Percentiles rank a stretch among this genome's conserved stretches.
Evolutionary conservation across 768 basidiomycete species (phyloP).

Genomic region (Boletellus ananiceps): DNA sequence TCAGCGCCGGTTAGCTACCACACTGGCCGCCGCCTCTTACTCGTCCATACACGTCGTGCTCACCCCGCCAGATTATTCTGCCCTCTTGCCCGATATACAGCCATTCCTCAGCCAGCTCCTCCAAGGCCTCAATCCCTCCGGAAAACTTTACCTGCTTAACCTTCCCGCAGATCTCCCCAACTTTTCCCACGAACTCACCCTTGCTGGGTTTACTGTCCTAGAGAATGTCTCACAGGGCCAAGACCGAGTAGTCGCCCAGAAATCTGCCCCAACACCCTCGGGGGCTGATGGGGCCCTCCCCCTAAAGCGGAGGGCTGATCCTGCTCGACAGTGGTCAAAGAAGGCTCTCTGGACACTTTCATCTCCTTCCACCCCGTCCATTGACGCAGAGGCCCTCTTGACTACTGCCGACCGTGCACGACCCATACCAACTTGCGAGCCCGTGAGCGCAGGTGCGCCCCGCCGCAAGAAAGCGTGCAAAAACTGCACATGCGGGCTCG

Average conservation of each 20-base stretch:
- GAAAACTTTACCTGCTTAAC: slow-evolving; percentile 64
- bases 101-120: slow-evolving; percentile 58
- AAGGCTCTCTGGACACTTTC: slow-evolving; percentile 86
- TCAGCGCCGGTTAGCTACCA: slow-evolving; percentile 44
- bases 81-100: slow-evolving; percentile 48
- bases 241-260: slow-evolving; percentile 61
- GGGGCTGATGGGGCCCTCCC: slow-evolving; percentile 41
- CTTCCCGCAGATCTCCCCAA: slow-evolving; percentile 39
- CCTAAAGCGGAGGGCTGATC: slow-evolving; percentile 49
- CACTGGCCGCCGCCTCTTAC: slow-evolving; percentile 51
- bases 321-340: slow-evolving; percentile 66
- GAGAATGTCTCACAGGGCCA: slow-evolving; percentile 34
- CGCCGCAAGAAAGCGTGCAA: slow-evolving; percentile 92
- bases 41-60: slow-evolving; percentile 67
- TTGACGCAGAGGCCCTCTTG: slow-evolving; percentile 80
- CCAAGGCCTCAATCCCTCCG: slow-evolving; percentile 56
- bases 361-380: slow-evolving; percentile 62
- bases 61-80: slow-evolving; percentile 55
- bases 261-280: slow-evolving; percentile 47
- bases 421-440: slow-evolving; percentile 75
- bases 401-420: slow-evolving; percentile 78
- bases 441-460: slow-evolving; percentile 44
- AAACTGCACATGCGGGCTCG: slow-evolving; percentile 92
- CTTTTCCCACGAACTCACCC: slow-evolving; percentile 55
- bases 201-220: slow-evolving; percentile 61